Evolutionary conservation across 2,329 filamentous ascomycete genomes (phyloP).

Genomic region (Sphaceloma murrayae): DNA sequence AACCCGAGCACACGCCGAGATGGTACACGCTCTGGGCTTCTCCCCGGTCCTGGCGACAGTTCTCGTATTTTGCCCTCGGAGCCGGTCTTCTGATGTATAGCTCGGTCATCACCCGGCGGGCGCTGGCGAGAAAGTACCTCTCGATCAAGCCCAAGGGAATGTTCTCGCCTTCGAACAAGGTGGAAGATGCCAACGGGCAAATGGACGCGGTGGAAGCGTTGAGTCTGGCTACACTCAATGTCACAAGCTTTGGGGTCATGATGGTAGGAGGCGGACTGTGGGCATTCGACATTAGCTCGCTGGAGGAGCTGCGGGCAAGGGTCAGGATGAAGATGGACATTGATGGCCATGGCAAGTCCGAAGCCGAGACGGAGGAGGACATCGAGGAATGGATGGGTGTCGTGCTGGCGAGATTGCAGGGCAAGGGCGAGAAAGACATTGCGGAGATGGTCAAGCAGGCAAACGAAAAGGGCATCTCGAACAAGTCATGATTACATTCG

Average conservation of each 20-base stretch:
- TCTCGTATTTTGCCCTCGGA: constrained; percentile 59
- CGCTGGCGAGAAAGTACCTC: constrained; percentile 54
- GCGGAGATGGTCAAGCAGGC: constrained; percentile 26
- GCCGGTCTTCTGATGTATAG: constrained; percentile 66
- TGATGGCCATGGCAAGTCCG: constrained; percentile 36
- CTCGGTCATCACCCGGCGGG: constrained; percentile 52
- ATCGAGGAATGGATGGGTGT: constrained; percentile 45
- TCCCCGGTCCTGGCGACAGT: constrained; percentile 26
- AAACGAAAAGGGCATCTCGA: constrained; percentile 22
- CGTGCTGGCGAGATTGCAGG: constrained; percentile 41
- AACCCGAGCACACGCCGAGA: neutral
- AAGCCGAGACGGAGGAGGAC: constrained; percentile 43
- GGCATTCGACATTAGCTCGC: constrained; percentile 58
- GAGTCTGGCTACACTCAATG: constrained; percentile 78
- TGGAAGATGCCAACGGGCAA: constrained; percentile 49
- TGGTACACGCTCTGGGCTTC: constrained; percentile 16
- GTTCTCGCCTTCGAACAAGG: constrained; percentile 54
- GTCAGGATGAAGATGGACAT: constrained; percentile 42
- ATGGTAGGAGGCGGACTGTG: constrained; percentile 63
- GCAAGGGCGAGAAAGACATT: constrained; percentile 31
- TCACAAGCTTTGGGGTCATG: constrained; percentile 66
- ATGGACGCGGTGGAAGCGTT: constrained; percentile 75
- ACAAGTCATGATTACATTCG: constrained; percentile 20
- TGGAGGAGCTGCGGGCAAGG: constrained; percentile 49
- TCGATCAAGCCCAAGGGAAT: constrained; percentile 55